phyloP scores from a whole-genome alignment of 1,284 basidiomycete species.

The Sporisorium graminicola region DNA sequence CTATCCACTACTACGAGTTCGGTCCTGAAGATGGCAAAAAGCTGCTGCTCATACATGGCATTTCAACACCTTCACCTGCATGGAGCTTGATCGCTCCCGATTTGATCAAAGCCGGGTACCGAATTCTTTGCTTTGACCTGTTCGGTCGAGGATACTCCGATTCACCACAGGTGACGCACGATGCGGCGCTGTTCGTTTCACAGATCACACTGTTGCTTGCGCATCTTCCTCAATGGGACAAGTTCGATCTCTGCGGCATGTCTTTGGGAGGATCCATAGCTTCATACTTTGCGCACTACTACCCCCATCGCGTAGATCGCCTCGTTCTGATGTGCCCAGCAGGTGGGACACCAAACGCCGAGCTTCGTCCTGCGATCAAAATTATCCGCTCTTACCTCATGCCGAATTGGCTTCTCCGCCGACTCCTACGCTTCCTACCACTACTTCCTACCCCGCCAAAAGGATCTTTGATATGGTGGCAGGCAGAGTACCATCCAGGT shows the following conservation, averaged over 20 bases:
- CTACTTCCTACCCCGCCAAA: conserved; percentile 44
- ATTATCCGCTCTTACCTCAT: conserved; percentile 43
- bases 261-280: conserved; percentile 50
- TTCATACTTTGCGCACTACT: conserved; percentile 49
- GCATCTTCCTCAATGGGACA: conserved; percentile 46
- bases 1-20: conserved; percentile 55
- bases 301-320: conserved; percentile 36
- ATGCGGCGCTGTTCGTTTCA: conserved; percentile 42
- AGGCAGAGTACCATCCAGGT: conserved; percentile 44
- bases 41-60: conserved; percentile 65
- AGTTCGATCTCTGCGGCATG: conserved; percentile 51
- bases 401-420: conserved; percentile 27
- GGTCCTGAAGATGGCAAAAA: conserved; percentile 56
- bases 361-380: conserved; percentile 31
- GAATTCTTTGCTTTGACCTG: conserved; percentile 48
- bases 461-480: conserved; percentile 44
- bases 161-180: conserved; percentile 43
- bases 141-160: conserved; percentile 53
- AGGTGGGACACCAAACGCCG: conserved; percentile 37
- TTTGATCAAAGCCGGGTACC: conserved; percentile 48
- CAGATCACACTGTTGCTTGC: conserved; percentile 49
- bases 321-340: conserved; percentile 48
- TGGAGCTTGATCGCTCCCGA: conserved; percentile 39
- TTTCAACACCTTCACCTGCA: conserved; percentile 44
- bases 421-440: conserved; percentile 29